A percentile compares a stretch with the other conserved stretches of the same genome.
These are phyloP conservation scores for Kwoniella sp. DNA, from an alignment of 768 basidiomycete species.

Conservation along the genomic window DNA sequence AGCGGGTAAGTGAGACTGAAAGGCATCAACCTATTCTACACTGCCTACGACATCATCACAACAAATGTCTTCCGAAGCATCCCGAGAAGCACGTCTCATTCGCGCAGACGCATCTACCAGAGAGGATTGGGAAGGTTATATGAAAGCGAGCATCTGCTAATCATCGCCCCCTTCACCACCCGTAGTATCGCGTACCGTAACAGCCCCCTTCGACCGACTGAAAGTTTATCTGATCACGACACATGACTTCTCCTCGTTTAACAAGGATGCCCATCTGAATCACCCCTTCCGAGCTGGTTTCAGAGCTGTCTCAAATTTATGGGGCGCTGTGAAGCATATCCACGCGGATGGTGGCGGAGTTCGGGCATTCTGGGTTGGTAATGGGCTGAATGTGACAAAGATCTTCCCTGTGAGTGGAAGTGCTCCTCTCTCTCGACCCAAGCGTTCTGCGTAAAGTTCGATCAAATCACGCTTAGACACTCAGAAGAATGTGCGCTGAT, in stretches of 20 bases:
- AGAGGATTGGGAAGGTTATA: too few relatives aligned
- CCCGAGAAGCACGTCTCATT: too few relatives aligned
- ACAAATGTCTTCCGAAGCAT: too few relatives aligned
- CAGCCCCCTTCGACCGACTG: constrained; percentile 94
- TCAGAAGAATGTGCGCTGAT: constrained; percentile 6
- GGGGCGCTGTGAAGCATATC: constrained; percentile 73
- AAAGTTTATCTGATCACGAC: constrained; percentile 92
- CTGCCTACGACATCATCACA: too few relatives aligned
- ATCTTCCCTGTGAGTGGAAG: constrained; percentile 78
- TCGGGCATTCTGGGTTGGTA: constrained; percentile 96
- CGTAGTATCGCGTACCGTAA: constrained; percentile 89
- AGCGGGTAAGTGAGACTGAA: constrained; percentile 72
- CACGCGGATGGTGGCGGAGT: constrained; percentile 82
- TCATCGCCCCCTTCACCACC: neutral
- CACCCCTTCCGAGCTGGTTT: constrained; percentile 33
- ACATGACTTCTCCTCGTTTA: constrained; percentile 23
- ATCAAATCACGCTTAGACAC: too few relatives aligned
- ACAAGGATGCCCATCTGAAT: constrained; percentile 19
- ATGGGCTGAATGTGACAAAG: constrained; percentile 81
- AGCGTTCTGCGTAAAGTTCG: too few relatives aligned
- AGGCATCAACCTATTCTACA: neutral
- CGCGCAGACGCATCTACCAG: too few relatives aligned
- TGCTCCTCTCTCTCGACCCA: too few relatives aligned
- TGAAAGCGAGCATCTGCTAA: too few relatives aligned
- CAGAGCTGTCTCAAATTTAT: constrained; percentile 61